A percentile compares a stretch with the other conserved stretches of the same genome.
phyloP scores from a whole-genome alignment of 805 yeast genomes.

The Monosporozyma siamensis region DNA sequence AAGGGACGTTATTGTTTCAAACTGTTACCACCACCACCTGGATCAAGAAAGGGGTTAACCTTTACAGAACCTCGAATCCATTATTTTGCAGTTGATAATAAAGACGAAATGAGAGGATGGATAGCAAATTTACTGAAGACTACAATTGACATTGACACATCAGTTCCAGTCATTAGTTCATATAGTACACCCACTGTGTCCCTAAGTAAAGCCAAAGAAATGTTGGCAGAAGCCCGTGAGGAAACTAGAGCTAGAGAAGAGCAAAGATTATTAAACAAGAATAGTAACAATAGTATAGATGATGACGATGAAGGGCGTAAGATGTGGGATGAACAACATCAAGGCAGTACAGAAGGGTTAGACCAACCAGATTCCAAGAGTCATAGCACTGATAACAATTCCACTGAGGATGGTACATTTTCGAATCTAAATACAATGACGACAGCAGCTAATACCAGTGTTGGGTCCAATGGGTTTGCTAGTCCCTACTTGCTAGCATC shows the following conservation, averaged over 20 bases:
- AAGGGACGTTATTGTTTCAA: conserved; percentile 91
- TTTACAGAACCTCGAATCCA: conserved; percentile 95
- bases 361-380: conserved; percentile 1
- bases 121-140: conserved; percentile 91
- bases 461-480: conserved; percentile 41
- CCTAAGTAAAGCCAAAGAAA: conserved; percentile 73
- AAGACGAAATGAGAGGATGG: conserved; percentile 92
- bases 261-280: conserved; percentile 19
- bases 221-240: conserved; percentile 74
- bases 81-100: conserved; percentile 88
- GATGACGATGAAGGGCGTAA: conserved; percentile 24
- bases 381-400: conserved; percentile 11
- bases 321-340: conserved; percentile 27
- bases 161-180: conserved; percentile 84
- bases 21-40: conserved; percentile 94
- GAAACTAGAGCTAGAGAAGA: conserved; percentile 51
- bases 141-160: conserved; percentile 89
- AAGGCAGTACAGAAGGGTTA: conserved; percentile 5
- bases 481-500: conserved; percentile 63
- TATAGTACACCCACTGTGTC: conserved; percentile 95
- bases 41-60: conserved; percentile 86
- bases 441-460: conserved; percentile 14
- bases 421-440: conserved; percentile 10
- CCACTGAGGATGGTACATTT: conserved; percentile 13
- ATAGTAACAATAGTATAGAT: conserved; percentile 4